A percentile compares a stretch with the other conserved stretches of the same genome.
phyloP scores from a whole-genome alignment of 371 early-diverging fungal genomes.

The Syncephalastrum sp. region DNA sequence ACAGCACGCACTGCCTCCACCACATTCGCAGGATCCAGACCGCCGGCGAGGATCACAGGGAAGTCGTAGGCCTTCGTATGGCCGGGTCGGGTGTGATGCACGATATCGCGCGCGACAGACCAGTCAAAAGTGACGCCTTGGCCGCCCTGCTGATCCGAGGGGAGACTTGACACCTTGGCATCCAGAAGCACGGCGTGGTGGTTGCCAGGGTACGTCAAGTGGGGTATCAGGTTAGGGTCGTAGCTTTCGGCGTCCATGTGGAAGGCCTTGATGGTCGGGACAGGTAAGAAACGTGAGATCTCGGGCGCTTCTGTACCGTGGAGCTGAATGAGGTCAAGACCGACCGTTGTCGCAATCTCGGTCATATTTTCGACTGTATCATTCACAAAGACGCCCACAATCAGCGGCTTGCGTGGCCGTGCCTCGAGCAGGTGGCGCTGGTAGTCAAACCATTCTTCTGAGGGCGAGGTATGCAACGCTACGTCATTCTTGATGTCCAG shows the following conservation, averaged over 20 bases:
- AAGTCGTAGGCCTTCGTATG: constrained; percentile 36
- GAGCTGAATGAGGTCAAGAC: constrained; percentile 90
- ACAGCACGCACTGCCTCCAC: constrained; percentile 65
- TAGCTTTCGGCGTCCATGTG: constrained; percentile 64
- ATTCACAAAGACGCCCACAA: constrained; percentile 94
- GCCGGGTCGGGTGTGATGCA: constrained; percentile 30
- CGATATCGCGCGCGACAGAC: constrained; percentile 68
- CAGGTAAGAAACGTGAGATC: constrained; percentile 65
- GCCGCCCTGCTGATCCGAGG: constrained; percentile 67
- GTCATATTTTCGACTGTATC: constrained; percentile 77
- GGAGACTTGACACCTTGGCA: constrained; percentile 55
- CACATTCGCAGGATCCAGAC: constrained; percentile 86
- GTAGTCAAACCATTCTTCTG: constrained; percentile 59
- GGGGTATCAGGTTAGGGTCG: constrained; percentile 37
- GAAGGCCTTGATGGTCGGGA: constrained; percentile 89
- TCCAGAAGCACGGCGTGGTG: constrained; percentile 72
- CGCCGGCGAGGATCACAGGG: constrained; percentile 87
- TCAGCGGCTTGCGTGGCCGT: constrained; percentile 64
- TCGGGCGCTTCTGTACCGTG: constrained; percentile 83
- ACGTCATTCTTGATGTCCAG: constrained; percentile 19
- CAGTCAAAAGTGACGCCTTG: constrained; percentile 77
- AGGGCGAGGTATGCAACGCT: constrained; percentile 1
- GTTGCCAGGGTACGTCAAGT: constrained; percentile 52
- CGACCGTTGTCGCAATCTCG: constrained; percentile 57
- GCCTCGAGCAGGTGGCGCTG: constrained; percentile 49